Evolutionary conservation across 176 grass and related monocot genomes (phyloP).

Genomic region (Cenchrus purpureus): DNA sequence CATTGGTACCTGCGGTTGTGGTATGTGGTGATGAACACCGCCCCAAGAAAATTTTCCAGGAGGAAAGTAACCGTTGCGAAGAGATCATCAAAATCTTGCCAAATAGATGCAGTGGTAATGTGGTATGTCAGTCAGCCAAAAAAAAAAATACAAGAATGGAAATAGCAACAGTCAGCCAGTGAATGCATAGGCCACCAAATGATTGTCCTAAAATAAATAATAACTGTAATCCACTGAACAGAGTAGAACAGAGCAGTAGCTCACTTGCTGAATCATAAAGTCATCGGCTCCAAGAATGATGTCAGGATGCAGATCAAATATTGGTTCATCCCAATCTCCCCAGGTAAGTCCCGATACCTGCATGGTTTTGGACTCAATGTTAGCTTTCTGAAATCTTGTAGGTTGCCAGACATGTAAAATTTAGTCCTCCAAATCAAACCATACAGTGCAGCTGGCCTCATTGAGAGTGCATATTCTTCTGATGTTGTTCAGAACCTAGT

Average conservation of each 20-base stretch:
- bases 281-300: constrained; percentile 85
- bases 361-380: background rate
- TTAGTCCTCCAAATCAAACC: constrained; percentile 11
- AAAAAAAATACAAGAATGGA: background rate
- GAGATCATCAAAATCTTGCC: constrained; percentile 75
- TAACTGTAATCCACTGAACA: background rate
- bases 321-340: constrained; percentile 73
- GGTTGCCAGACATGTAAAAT: background rate
- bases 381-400: background rate
- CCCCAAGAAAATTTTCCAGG: constrained; percentile 57
- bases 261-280: constrained; percentile 78
- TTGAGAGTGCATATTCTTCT: constrained; percentile 65
- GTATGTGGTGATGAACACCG: constrained; percentile 83
- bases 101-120: constrained; percentile 20
- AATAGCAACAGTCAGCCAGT: background rate
- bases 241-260: constrained; percentile 8
- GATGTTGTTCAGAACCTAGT: constrained; percentile 78
- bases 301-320: constrained; percentile 71
- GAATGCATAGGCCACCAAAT: background rate
- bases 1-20: constrained; percentile 76
- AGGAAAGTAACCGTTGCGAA: constrained; percentile 75
- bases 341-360: constrained; percentile 82
- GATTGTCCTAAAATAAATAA: background rate
- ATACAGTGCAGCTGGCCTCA: constrained; percentile 64
- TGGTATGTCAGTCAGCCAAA: background rate